Conservation (phyloP, 768 basidiomycete species). For the Lactifluus pinguis region DNA sequence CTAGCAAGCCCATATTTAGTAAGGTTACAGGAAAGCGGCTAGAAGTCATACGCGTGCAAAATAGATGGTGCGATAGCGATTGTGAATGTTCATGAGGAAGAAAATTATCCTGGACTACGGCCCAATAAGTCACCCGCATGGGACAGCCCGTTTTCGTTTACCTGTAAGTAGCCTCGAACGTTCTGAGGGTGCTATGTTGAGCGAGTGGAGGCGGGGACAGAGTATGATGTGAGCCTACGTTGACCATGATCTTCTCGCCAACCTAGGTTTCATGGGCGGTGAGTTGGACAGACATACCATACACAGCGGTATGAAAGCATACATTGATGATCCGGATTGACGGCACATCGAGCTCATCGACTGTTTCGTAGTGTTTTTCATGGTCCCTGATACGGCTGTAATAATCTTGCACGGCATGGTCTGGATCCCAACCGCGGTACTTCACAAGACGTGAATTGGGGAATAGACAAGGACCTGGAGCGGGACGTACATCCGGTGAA, state of each 20-base stretch:
- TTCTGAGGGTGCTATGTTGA: conserved; percentile 35
- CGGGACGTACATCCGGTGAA: conserved; percentile 78
- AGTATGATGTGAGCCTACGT: conserved; percentile 40
- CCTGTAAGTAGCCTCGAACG: conserved; percentile 84
- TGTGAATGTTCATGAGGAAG: conserved; percentile 99
- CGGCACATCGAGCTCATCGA: conserved; percentile 62
- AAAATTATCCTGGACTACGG: conserved; percentile 86
- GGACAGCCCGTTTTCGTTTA: conserved; percentile 22
- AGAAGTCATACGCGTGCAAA: conserved; percentile 73
- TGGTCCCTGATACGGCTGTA: conserved; percentile 82
- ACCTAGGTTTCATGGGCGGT: conserved; percentile 39
- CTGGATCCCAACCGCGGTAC: conserved; percentile 92
- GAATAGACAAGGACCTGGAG: background rate
- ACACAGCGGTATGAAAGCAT: background rate
- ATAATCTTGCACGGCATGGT: conserved; percentile 88
- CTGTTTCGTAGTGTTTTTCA: conserved; percentile 81
- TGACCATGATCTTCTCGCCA: conserved; percentile 93
- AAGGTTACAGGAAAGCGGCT: background rate
- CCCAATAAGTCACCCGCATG: conserved; percentile 3
- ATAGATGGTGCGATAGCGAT: conserved; percentile 85
- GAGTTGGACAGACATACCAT: background rate
- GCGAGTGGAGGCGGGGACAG: background rate
- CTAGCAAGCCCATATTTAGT: conserved; percentile 31
- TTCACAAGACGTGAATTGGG: conserved; percentile 25
- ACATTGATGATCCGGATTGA: conserved; percentile 14